phyloP scores from a whole-genome alignment of 2,329 filamentous ascomycete species.

The Fusarium compactum region DNA sequence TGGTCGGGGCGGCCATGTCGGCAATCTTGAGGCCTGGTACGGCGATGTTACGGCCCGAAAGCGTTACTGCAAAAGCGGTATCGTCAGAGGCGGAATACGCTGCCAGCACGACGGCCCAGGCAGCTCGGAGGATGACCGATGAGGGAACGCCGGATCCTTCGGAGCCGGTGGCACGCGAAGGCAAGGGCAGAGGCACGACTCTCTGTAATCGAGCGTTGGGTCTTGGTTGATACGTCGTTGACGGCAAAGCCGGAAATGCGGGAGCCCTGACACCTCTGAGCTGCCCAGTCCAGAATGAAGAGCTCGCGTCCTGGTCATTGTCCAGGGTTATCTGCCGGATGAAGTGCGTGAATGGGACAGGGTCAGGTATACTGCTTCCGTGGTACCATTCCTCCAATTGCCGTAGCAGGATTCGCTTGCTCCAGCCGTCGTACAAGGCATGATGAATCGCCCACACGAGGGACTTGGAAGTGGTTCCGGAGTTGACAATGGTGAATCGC shows the following conservation, averaged over 20 bases:
- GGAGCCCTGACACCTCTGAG: conserved; percentile 13
- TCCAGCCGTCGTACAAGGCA: too few relatives aligned
- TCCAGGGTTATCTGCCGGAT: conserved; percentile 14
- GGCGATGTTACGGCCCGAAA: conserved; percentile 14
- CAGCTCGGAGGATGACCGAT: conserved; percentile 9
- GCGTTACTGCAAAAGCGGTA: conserved; percentile 8
- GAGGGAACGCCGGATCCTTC: conserved; percentile 9
- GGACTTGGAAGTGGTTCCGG: too few relatives aligned
- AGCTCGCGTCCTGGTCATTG: conserved; percentile 13
- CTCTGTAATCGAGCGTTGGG: conserved; percentile 14
- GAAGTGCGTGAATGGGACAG: background rate
- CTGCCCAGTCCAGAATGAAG: conserved; percentile 12
- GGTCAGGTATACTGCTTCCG: too few relatives aligned
- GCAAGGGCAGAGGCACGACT: conserved; percentile 14
- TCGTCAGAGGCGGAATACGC: conserved; percentile 10
- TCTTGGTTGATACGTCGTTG: conserved; percentile 16
- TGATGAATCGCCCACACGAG: too few relatives aligned
- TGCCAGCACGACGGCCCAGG: conserved; percentile 12
- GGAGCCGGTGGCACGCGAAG: conserved; percentile 10
- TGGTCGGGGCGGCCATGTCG: conserved; percentile 14
- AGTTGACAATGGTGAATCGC: too few relatives aligned
- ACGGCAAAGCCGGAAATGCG: conserved; percentile 12
- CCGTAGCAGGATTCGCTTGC: too few relatives aligned
- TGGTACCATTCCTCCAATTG: too few relatives aligned
- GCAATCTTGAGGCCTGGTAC: conserved; percentile 12